Base-by-base conservation (phyloP, 2,329 filamentous ascomycete genomes). In the Hansfordia pulvinata region DNA sequence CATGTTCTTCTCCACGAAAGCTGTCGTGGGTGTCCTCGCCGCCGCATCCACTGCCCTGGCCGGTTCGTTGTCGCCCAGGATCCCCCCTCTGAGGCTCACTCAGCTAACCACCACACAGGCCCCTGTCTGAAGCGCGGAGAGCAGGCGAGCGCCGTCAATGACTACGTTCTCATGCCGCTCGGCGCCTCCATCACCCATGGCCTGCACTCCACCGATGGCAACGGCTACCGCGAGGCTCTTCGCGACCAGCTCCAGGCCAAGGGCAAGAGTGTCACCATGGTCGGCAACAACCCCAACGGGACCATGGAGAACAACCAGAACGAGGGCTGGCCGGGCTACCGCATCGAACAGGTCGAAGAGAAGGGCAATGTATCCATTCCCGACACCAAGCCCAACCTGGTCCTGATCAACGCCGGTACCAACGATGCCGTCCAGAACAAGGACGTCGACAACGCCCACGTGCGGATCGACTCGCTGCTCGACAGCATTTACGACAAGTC, bases 141-240 rank as follows among this genome's bases (percentile, higher is more conserved):
- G n/a, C n/a, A n/a, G n/a, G n/a, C n/a, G n/a, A n/a, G n/a, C n/a
- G n/a, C n/a, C n/a, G n/a, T n/a, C n/a, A n/a, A n/a, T n/a, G n/a
- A n/a, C n/a, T n/a, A n/a, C n/a, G n/a, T n/a, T n/a, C n/a, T 53
- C 19, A 53, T 56, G 47, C 50, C 52, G 0, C 38, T 57, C 2
- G 53, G 53, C 10, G 52, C 50, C 19, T 53, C 52, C 20, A 49
- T 56, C 31, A 54, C 50, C 5, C 49, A 43, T 29, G 53, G 53
- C 11, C 34, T 37, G 15, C 37, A 28, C 2, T 54, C 51, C 1
- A 38, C 29, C 8, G 39, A 48, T 30, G 44, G 43, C 8, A 53
- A 53, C 25, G 52, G 52, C 10, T 56, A 53, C 38, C 46, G 53
- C 7, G 34, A 50, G 23, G 23, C 27, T 16, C 45, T 62, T 8